These are phyloP conservation scores for Heterobasidion parviporum DNA, from an alignment of 1,284 basidiomycete species.

Conservation along the genomic window DNA sequence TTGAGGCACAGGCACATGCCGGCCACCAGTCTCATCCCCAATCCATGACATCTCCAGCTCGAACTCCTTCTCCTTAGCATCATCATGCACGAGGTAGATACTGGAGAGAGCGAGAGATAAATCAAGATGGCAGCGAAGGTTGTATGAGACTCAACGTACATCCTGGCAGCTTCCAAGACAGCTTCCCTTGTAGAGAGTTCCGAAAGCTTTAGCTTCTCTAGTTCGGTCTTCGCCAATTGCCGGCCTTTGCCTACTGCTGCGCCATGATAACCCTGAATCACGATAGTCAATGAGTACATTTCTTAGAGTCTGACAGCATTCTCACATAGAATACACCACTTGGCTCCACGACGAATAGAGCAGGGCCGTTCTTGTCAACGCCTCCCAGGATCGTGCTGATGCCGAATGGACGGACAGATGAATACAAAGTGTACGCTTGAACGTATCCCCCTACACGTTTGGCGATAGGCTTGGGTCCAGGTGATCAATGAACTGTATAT, in stretches of 20 bases:
- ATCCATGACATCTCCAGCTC: conserved; percentile 99
- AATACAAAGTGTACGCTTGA: conserved; percentile 96
- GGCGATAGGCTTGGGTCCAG: conserved; percentile 53
- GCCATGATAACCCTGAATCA: conserved; percentile 79
- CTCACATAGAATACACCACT: conserved; percentile 85
- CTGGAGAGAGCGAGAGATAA: conserved; percentile 31
- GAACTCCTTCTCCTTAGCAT: conserved; percentile 96
- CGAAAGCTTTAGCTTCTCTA: conserved; percentile 89
- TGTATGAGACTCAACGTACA: conserved; percentile 47
- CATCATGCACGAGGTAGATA: conserved; percentile 96
- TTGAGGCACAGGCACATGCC: conserved; percentile 79
- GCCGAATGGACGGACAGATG: conserved; percentile 96
- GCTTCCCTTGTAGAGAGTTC: conserved; percentile 78
- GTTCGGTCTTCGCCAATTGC: conserved; percentile 95
- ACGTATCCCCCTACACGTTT: conserved; percentile 86
- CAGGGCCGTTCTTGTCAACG: conserved; percentile 85
- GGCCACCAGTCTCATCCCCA: conserved; percentile 74
- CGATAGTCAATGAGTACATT: background rate
- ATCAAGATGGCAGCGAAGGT: background rate
- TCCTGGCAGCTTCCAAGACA: conserved; percentile 90
- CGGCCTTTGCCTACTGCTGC: conserved; percentile 95
- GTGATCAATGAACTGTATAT: background rate
- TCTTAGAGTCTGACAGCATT: background rate
- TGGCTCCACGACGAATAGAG: conserved; percentile 90
- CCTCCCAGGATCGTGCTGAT: conserved; percentile 88